These are phyloP conservation scores for Starmerella asiatica DNA, from an alignment of 805 yeast species.

Conservation along the genomic window DNA sequence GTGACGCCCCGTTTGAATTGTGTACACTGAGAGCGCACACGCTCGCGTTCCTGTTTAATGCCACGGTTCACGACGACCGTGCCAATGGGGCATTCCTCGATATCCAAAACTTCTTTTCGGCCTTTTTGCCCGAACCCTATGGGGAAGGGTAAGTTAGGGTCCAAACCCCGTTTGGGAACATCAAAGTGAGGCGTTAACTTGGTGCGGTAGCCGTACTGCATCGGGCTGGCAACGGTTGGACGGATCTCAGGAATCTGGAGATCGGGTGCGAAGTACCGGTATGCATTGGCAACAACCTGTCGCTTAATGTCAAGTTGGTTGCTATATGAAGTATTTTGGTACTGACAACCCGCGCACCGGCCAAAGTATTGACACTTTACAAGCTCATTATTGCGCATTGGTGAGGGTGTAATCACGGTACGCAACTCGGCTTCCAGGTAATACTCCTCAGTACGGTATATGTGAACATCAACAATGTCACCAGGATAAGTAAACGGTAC, in stretches of 20 bases:
- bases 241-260: slow-evolving; percentile 45
- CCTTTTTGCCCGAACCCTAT: slow-evolving; percentile 87
- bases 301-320: slow-evolving; percentile 62
- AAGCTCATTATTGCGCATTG: slow-evolving; percentile 42
- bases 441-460: slow-evolving; percentile 64
- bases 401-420: slow-evolving; percentile 34
- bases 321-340: slow-evolving; percentile 61
- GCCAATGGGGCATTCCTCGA: slow-evolving; percentile 88
- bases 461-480: slow-evolving; percentile 54
- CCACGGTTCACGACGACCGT: slow-evolving; percentile 67
- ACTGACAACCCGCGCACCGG: slow-evolving; percentile 89
- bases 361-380: slow-evolving; percentile 78
- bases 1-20: slow-evolving; percentile 72
- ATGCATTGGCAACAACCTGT: slow-evolving; percentile 69
- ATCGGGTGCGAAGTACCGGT: slow-evolving; percentile 48
- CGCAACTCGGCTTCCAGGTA: slow-evolving; percentile 67
- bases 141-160: slow-evolving; percentile 31
- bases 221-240: slow-evolving; percentile 62
- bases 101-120: slow-evolving; percentile 55
- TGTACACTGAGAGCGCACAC: slow-evolving; percentile 37
- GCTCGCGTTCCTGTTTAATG: slow-evolving; percentile 50
- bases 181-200: slow-evolving; percentile 94
- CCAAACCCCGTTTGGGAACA: slow-evolving; percentile 39
- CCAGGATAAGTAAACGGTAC: slow-evolving; percentile 87
- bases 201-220: slow-evolving; percentile 66